Conservation (phyloP, 805 yeast genomes). For the Saturnispora quitensis region DNA sequence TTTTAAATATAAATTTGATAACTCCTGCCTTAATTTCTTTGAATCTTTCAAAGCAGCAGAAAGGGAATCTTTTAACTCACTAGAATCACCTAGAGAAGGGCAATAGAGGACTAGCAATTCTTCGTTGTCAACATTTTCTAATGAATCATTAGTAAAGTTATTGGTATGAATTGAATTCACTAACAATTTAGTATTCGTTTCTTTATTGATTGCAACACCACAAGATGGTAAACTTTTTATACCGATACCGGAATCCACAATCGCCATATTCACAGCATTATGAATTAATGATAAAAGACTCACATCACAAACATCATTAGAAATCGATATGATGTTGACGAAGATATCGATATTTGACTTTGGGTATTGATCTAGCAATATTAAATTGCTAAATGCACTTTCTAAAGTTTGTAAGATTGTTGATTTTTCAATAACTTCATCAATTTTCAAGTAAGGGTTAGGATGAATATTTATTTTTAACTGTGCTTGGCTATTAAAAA, state of each 20-base stretch:
- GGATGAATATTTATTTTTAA: conserved; percentile 18
- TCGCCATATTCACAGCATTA: conserved; percentile 61
- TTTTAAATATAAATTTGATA: conserved; percentile 36
- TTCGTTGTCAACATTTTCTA: conserved; percentile 32
- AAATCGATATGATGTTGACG: conserved; percentile 52
- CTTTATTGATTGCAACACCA: conserved; percentile 27
- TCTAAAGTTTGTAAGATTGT: conserved; percentile 28
- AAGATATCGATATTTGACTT: conserved; percentile 81
- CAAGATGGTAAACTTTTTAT: conserved; percentile 66
- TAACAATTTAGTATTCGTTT: conserved; percentile 14
- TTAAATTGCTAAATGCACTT: conserved; percentile 34
- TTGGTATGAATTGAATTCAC: conserved; percentile 29
- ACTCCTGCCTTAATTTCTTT: conserved; percentile 32
- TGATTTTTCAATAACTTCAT: conserved; percentile 19
- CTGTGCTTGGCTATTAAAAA: conserved; percentile 26
- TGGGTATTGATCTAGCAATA: conserved; percentile 68
- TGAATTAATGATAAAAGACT: conserved; percentile 36
- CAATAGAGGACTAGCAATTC: conserved; percentile 53
- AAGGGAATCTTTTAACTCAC: conserved; percentile 23
- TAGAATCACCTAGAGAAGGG: conserved; percentile 20
- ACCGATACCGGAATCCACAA: conserved; percentile 81
- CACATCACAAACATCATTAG: conserved; percentile 25
- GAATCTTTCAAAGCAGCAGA: conserved; percentile 35
- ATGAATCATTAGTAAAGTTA: conserved; percentile 7
- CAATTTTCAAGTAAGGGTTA: conserved; percentile 20